A percentile compares a stretch with the other conserved stretches of the same genome.
phyloP scores from a whole-genome alignment of 2,329 filamentous ascomycete species.

The Colletotrichum spaethianum region DNA sequence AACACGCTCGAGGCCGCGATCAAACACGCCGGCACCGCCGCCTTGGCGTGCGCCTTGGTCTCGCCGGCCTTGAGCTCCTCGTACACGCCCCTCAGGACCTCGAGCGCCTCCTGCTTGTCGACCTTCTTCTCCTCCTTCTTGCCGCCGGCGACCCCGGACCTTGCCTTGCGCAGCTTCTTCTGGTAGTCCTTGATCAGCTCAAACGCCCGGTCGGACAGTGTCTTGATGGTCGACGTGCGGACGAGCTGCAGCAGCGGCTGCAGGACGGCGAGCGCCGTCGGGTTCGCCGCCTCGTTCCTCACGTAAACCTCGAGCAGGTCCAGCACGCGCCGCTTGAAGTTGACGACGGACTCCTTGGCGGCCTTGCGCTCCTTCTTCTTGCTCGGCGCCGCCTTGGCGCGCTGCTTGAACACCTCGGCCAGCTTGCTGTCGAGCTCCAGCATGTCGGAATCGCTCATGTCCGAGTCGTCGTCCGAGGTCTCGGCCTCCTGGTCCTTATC shows the following conservation, averaged over 20 bases:
- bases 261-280: constrained; percentile 78
- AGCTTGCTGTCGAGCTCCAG: constrained; percentile 88
- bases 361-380: constrained; percentile 90
- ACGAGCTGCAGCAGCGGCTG: constrained; percentile 83
- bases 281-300: constrained; percentile 80
- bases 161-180: constrained; percentile 74
- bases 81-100: constrained; percentile 77
- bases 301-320: constrained; percentile 90
- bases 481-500: constrained; percentile 72
- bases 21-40: constrained; percentile 81
- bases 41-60: constrained; percentile 80
- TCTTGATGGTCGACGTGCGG: constrained; percentile 82
- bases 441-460: constrained; percentile 98
- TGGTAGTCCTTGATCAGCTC: constrained; percentile 81
- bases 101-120: constrained; percentile 62
- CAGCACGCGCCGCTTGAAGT: constrained; percentile 94
- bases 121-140: constrained; percentile 55
- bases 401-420: constrained; percentile 86
- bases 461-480: constrained; percentile 74
- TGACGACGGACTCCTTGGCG: constrained; percentile 89
- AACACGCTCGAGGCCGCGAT: constrained; percentile 76
- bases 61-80: constrained; percentile 72
- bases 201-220: constrained; percentile 80
- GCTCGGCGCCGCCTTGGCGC: constrained; percentile 72
- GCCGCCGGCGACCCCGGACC: constrained; percentile 57